Base-by-base conservation (phyloP, 2,329 filamentous ascomycete species). In the Annulohypoxylon truncatum region DNA sequence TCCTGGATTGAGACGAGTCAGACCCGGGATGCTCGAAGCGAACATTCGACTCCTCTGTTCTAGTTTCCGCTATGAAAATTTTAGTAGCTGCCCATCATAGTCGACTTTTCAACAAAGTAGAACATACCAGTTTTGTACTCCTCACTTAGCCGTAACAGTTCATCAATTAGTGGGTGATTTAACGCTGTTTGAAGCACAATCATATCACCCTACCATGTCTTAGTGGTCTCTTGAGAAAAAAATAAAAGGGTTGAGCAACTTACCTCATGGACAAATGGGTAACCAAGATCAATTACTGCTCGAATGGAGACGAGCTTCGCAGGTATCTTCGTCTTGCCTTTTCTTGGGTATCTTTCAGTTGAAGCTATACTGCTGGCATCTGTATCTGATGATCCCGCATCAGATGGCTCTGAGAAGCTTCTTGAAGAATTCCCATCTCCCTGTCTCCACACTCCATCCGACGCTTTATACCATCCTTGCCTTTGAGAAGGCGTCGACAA, bases 321-420 rank as follows among this genome's bases (percentile, higher is more conserved):
- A 20, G 40, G 53, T 20, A 56, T 47, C 8, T 10, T 56, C 12
- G 53, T 56, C 53, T 46, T 56, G 15, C 53, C 53, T 31, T 8
- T 56, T 13, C 12, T 56, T 35, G 53, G 40, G 33, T 56, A 56
- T 18, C 31, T 12, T 29, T 22, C 13, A 12, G n/a, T 13, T 22
- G 51, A 42, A 4, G 13, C n/a, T 42, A 5, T 10, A 29, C 22
- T 53, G 8, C 3, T 54, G 4, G 24, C 29, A n/a, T 42, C 51
- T 12, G 38, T 54, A 18, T 33, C 53, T 22, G 40, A 56, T 9
- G 53, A 46, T 18, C 13, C 38, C 29, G 26, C 9, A 33, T 47
- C 44, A 15, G 52, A 55, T 29, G 24, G 18, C 31, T 18, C 20
- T 1, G 28, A 22, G 20, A 12, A 47, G 4, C 9, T 31, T 47